These are phyloP conservation scores for Parachlorella kessleri DNA, from an alignment of 139 green algal species.

Conservation along the genomic window DNA sequence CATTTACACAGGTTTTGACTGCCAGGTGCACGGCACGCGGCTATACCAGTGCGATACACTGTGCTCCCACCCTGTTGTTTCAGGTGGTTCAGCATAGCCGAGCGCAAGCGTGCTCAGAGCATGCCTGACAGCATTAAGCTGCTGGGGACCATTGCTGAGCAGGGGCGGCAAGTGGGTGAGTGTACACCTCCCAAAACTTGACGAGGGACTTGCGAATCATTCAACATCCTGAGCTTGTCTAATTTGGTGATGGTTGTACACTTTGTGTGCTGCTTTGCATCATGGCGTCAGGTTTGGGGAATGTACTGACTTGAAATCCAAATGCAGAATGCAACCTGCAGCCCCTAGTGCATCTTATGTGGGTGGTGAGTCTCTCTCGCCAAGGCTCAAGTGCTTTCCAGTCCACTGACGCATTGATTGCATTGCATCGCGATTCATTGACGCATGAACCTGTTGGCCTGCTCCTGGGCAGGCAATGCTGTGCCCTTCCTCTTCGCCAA, in stretches of 20 bases:
- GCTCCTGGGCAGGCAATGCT: neutral
- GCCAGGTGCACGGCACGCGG: too few relatives aligned
- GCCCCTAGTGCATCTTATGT: too few relatives aligned
- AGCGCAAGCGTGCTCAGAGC: slow-evolving; percentile 1
- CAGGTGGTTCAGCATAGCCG: neutral
- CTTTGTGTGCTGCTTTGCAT: neutral
- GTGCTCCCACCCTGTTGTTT: too few relatives aligned
- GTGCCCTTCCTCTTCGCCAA: neutral
- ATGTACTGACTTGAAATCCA: too few relatives aligned
- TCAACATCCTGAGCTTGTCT: neutral
- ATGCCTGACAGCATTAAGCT: neutral
- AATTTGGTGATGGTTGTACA: neutral
- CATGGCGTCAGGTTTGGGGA: neutral
- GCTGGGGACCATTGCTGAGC: neutral
- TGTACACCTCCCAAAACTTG: neutral
- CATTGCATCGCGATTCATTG: too few relatives aligned
- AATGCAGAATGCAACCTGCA: too few relatives aligned
- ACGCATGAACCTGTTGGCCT: neutral
- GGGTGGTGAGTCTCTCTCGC: too few relatives aligned
- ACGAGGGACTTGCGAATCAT: neutral
- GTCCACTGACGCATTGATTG: too few relatives aligned
- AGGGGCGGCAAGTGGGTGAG: neutral
- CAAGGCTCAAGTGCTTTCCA: too few relatives aligned
- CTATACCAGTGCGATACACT: too few relatives aligned
- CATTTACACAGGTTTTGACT: too few relatives aligned